Conservation (phyloP, 768 basidiomycete genomes). For the Suillus lakei region DNA sequence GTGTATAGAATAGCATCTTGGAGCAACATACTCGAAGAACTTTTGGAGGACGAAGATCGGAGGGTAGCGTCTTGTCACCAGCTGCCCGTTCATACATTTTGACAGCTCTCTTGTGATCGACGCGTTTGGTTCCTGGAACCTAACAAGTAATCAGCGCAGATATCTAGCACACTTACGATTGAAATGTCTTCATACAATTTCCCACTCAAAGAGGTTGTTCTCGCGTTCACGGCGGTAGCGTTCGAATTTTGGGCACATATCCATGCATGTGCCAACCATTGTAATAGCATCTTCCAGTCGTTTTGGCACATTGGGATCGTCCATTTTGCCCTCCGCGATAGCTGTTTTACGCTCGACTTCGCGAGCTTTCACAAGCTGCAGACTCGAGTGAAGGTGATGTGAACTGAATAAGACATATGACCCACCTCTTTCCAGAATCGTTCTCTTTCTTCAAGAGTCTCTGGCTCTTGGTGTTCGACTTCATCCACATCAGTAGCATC, state of each 20-base stretch:
- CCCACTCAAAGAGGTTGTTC: conserved; percentile 85
- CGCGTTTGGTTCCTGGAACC: conserved; percentile 83
- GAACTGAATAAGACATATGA: conserved; percentile 17
- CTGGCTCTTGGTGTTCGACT: conserved; percentile 53
- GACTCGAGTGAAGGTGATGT: conserved; percentile 24
- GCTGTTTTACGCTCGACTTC: conserved; percentile 73
- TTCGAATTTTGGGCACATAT: conserved; percentile 96
- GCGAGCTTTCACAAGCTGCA: conserved; percentile 72
- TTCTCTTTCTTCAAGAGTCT: conserved; percentile 67
- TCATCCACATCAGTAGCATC: conserved; percentile 35
- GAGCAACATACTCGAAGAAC: conserved; percentile 68
- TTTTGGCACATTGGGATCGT: conserved; percentile 80
- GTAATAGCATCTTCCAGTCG: conserved; percentile 88
- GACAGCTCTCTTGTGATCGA: conserved; percentile 87
- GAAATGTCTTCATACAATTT: conserved; percentile 60
- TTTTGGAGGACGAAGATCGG: conserved; percentile 86
- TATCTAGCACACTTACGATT: conserved; percentile 10
- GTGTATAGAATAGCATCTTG: conserved; percentile 5
- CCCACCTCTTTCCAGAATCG: conserved; percentile 74
- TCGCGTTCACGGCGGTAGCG: conserved; percentile 89
- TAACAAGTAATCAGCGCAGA: conserved; percentile 46
- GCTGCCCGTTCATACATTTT: conserved; percentile 96
- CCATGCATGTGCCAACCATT: conserved; percentile 89
- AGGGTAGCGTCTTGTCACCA: conserved; percentile 89
- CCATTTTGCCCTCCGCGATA: conserved; percentile 86